Conservation (phyloP, 1,139 yeast species). For the Zygosaccharomyces sapae region DNA sequence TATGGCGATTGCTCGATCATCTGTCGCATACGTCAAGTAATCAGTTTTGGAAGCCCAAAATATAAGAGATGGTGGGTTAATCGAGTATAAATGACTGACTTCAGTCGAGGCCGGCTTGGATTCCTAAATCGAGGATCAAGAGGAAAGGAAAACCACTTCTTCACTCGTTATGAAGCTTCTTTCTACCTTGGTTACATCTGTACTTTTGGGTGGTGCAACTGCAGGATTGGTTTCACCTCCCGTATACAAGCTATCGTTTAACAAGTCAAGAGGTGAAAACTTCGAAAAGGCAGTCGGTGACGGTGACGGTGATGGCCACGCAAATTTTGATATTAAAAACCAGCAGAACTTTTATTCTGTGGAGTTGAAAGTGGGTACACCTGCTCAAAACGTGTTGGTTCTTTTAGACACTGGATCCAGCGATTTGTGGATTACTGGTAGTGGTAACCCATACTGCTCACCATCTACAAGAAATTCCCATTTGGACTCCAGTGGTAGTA, state of each 20-base stretch:
- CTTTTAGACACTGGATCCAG: conserved; percentile 70
- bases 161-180: background rate
- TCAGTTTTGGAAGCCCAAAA: background rate
- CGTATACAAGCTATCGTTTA: conserved; percentile 9
- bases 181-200: conserved; percentile 3
- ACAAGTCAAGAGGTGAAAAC: conserved; percentile 12
- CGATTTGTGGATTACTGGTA: conserved; percentile 56
- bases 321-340: conserved; percentile 24
- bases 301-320: conserved; percentile 16
- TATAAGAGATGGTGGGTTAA: background rate
- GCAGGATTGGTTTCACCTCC: conserved; percentile 3
- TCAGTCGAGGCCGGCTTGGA: too few species aligned
- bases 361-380: conserved; percentile 47
- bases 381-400: conserved; percentile 48
- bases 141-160: too few species aligned
- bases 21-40: background rate
- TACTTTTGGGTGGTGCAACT: background rate
- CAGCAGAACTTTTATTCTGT: conserved; percentile 31
- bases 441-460: conserved; percentile 18
- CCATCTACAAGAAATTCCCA: conserved; percentile 3
- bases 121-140: too few species aligned
- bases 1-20: background rate
- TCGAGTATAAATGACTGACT: background rate
- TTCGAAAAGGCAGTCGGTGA: conserved; percentile 10
- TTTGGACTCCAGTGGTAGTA: conserved; percentile 3